Evolutionary conservation across 2,329 filamentous ascomycete species (phyloP), one percentile per base, ranked within the genome.

Genomic region (Colletotrichum costaricense): DNA sequence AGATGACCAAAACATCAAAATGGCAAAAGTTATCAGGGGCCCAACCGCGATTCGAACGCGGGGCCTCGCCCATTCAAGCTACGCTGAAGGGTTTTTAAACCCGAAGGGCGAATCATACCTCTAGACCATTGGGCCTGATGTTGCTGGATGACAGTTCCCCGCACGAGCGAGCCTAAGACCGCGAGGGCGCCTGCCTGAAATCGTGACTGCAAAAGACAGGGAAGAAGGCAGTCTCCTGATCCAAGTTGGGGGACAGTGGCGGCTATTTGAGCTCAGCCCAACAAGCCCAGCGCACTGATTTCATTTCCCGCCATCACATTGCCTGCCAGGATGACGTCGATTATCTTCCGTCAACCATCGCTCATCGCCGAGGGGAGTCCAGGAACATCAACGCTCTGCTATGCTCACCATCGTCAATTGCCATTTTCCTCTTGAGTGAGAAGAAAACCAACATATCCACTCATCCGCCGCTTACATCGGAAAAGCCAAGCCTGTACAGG

Each of bases 81-180:
- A 4, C 7, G 58, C 69, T 49, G 26, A 55, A 58, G 69, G 54
- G 59, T 63, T 33, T 42, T 28, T 19, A 58, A 38, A 72, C 69
- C 69, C 69, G 69, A 72, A 72, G 69, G 69, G 69, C 65, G 69
- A 72, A 72, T 72, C 69, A 58, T 72, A 72, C 69, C 69, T 69
- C 69, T 72, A 72, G 69, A 72, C 65, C 69, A 72, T 72, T 69
- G 66, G 66, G 65, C 54, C 69, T 24, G 60, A 63, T 30, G 1
- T 30, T 19, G 8, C 7, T 42, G 19, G 22, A 35, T 68, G 28
- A 12, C 0, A 9, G 1, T 6, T n/a, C 1, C 0, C 2, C 0
- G 11, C 19, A 6, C 12, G 11, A n/a, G 3, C 5, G 4, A 7
- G 19, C 7, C 26, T 9, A 28, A 24, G 16, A 5, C 6, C 2